phyloP scores from a whole-genome alignment of 2,329 filamentous ascomycete species.

The Calonectria pteridis region DNA sequence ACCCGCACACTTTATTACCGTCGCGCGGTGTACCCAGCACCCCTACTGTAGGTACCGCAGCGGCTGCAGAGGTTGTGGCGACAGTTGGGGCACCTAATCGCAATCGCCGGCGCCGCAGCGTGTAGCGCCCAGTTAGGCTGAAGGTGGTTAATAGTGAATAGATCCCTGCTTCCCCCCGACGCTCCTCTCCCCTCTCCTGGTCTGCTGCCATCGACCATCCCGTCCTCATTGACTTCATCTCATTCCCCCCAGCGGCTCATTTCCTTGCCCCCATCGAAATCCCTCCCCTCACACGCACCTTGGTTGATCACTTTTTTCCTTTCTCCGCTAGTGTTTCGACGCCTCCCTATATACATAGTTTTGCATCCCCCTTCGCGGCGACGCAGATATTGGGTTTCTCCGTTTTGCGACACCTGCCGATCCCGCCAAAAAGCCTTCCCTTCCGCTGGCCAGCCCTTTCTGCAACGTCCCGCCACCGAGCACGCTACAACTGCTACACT shows the following conservation, averaged over 20 bases:
- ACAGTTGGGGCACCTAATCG: conserved; percentile 6
- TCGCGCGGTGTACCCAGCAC: neutral
- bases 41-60: conserved; percentile 1
- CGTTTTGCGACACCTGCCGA: conserved; percentile 13
- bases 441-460: conserved; percentile 10
- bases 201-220: neutral
- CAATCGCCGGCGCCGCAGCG: neutral
- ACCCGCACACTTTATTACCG: conserved; percentile 13
- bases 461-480: conserved; percentile 6
- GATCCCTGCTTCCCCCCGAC: conserved; percentile 10
- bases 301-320: conserved; percentile 1
- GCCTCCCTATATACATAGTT: conserved; percentile 1
- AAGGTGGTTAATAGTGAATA: conserved; percentile 17
- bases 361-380: neutral
- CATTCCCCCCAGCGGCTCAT: conserved; percentile 31
- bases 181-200: neutral
- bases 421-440: neutral
- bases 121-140: conserved; percentile 16
- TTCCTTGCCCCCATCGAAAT: conserved; percentile 30
- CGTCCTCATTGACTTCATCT: conserved; percentile 33
- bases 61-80: neutral
- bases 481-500: neutral
- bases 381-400: conserved; percentile 5
- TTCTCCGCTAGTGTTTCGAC: conserved; percentile 6
- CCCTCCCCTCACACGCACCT: conserved; percentile 14